phyloP scores from a whole-genome alignment of 1,284 basidiomycete genomes.

The Rugosomyces carneus region DNA sequence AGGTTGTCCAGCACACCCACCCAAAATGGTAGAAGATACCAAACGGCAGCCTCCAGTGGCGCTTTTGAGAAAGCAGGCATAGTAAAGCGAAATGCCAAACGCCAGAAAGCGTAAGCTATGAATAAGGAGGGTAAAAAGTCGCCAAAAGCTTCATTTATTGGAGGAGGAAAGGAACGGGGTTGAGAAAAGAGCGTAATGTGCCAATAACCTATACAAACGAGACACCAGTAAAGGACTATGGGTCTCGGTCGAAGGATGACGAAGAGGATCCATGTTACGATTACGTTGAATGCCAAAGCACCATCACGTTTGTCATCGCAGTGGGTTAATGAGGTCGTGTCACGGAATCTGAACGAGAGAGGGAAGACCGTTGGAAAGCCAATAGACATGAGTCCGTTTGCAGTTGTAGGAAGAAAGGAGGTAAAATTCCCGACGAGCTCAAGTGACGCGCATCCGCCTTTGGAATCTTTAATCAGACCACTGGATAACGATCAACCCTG shows the following conservation, averaged over 20 bases:
- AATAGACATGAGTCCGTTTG: slow-evolving; percentile 63
- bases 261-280: slow-evolving; percentile 63
- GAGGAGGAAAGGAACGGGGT: slow-evolving; percentile 63
- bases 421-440: slow-evolving; percentile 69
- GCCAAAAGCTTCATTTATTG: slow-evolving; percentile 63
- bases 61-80: slow-evolving; percentile 63
- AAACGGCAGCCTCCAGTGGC: slow-evolving; percentile 69
- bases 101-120: slow-evolving; percentile 77
- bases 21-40: slow-evolving; percentile 80
- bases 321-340: slow-evolving; percentile 39
- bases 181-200: slow-evolving; percentile 80
- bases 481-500: slow-evolving; percentile 30
- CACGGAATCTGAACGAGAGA: slow-evolving; percentile 36
- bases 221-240: slow-evolving; percentile 68
- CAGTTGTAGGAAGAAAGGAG: slow-evolving; percentile 52
- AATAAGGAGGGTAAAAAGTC: slow-evolving; percentile 79
- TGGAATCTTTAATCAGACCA: slow-evolving; percentile 56
- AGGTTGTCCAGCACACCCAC: slow-evolving; percentile 66
- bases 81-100: slow-evolving; percentile 68
- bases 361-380: slow-evolving; percentile 77
- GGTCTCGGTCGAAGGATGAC: slow-evolving; percentile 69
- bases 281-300: slow-evolving; percentile 67
- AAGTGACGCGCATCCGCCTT: slow-evolving; percentile 75
- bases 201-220: slow-evolving; percentile 86
- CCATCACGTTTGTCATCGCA: slow-evolving; percentile 68